Base-by-base conservation (phyloP, 441 rosid genomes). In the Erodium trifolium region DNA sequence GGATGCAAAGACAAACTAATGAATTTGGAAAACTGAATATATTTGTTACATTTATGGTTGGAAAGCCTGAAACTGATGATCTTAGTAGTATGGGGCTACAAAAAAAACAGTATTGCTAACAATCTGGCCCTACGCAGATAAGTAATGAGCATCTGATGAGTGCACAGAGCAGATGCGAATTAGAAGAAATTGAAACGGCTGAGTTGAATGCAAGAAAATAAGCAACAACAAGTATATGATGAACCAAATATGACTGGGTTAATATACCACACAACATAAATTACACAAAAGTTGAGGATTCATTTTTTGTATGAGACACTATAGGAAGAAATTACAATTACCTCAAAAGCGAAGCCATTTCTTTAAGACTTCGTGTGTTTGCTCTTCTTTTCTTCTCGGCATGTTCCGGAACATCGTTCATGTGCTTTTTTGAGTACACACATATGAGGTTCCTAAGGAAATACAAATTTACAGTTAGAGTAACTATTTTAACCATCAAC, bases 351-450 rank as follows among this genome's bases (percentile, higher is more conserved):
- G 85, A 72, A 73, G 93, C 97, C 97, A 91, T 88, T 81, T 94
- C 97, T 83, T 91, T 94, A 79, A 94, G 80, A 84, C 97, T 90
- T 77, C 93, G 82, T 29, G 93, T 91, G 79, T 94, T 91, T 68
- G 97, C 86, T 77, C 80, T 88, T 82, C 91, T 86, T 81, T 91
- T 94, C 92, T 84, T 86, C 72, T 91, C 97, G 73, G 65, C 80
- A 74, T 86, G 97, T 81, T 91, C 91, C 43, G 99, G 99, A 73
- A 62, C 84, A 90, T 94, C 99, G 70, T 70, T 35, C 97, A 94
- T 87, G 84, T 91, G 99, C 66, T 91, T 94, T 74, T 91, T 94
- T 2, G 97, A 94, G 89, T 90, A 91, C 3, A 94, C 97, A 69
- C 99, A 94, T 68, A 94, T 78, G 65, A 94, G 96, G 77, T 94